Evolutionary conservation across 495 filamentous ascomycete species (phyloP), one percentile per base, ranked within the genome.

Genomic region (Xylaria acuta): DNA sequence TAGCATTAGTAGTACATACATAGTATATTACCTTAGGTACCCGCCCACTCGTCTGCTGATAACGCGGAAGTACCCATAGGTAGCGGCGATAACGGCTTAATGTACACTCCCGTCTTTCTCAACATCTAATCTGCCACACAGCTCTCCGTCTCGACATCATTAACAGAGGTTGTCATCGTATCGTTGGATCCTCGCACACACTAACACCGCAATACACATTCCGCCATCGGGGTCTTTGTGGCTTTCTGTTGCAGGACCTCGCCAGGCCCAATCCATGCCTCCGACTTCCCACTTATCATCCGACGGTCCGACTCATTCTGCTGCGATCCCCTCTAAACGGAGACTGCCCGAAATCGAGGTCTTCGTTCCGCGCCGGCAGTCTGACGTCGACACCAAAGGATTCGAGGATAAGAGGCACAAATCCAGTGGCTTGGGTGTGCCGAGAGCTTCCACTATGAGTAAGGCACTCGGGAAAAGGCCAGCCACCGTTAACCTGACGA

Each of bases 231-330:
- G 75, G 75, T 72, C 74, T 60, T 71, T 63, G 75, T 75, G 72
- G 76, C 77, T 79, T 75, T 76, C 72, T 59, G 74, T 77, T 76
- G 77, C 77, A 72, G 75, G 77, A 73, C 75, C 74, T 73, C 60
- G 45, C 69, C 64, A 74, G 77, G 77, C 75, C 71, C 74, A 75
- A 72, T 75, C 71, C 75, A 79, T 79, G 77, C 75, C 75, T 76
- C 69, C 77, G 56, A 71, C 72, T 45, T 72, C 70, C 71, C 72
- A 60, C 67, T 45, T 72, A 41, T 58, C 74, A 70, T 51, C 45
- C 41, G 77, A 75, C 75, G 77, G 75, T 64, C 58, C 71, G 72
- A 74, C 72, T 63, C 68, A 71, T 66, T 67, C 75, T 60, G 41
- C 65, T 68, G 58, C 47, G 59, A 76, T 66, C 64, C 75, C 75